Evolutionary conservation across 2,329 filamentous ascomycete genomes (phyloP), one percentile per base, ranked within the genome.

Genomic region (Westerdykella aurantiaca): DNA sequence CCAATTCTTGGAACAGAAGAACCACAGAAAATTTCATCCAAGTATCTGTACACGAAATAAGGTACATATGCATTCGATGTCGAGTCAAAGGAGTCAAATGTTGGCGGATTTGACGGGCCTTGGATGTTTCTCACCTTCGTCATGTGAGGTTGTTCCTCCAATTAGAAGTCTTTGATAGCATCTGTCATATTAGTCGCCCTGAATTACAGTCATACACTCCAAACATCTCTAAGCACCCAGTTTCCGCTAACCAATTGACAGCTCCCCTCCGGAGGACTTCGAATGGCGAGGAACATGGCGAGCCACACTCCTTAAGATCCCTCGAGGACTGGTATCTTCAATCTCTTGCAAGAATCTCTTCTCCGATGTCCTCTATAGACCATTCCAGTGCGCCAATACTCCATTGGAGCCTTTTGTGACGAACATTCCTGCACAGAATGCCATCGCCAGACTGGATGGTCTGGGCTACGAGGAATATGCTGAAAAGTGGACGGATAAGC

Each of bases 281-380:
- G 69, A 70, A 45, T 96, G 90, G 91, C 80, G 75, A 57, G 87
- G 88, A 37, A 85, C 86, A 42, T 97, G 91, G 91, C 82, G 87
- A 53, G 81, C 83, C 23, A 94, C 89, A 0, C 80, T 84, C 55
- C 75, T 95, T 33, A 75, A 76, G 31, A 72, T 87, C 12, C 71
- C 75, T 1, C 64, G 73, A 12, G 65, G 68, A 12, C 70, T 75
- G 45, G 73, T 78, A 38, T 75, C 80, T 31, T 72, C 69, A 11
- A 72, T 95, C 31, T 77, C 85, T 54, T 95, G 90, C 69, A 77
- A 77, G 41, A 80, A 82, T 56, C 81, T 97, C 41, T 97, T 87
- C 67, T 96, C 91, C 12, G 91, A 98, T 67, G 82, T 86, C 6
- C 76, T 97, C 18, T 88, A 96, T 67, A 81, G 90, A 9, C 91